Evolutionary conservation across 441 rosid genomes (phyloP).

Genomic region (Erodium texanum): DNA sequence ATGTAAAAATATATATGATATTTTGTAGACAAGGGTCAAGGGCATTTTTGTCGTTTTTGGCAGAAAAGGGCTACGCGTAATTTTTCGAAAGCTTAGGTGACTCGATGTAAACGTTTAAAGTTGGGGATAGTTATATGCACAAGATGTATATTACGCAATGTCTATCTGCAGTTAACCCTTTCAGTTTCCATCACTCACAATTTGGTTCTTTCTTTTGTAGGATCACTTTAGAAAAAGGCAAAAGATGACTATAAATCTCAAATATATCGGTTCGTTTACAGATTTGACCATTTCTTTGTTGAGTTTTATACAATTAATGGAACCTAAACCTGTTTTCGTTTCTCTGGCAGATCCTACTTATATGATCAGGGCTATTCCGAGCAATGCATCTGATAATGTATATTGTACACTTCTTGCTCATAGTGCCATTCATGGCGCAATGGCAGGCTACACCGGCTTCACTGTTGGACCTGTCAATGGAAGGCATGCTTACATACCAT

Average conservation of each 20-base stretch:
- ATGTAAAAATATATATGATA: too few species aligned
- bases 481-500: constrained; percentile 92
- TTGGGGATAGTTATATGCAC: too few species aligned
- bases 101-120: too few species aligned
- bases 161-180: too few species aligned
- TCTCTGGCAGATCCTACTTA: constrained; percentile 63
- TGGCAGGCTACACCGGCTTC: constrained; percentile 99
- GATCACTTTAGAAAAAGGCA: constrained; percentile 54
- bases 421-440: constrained; percentile 90
- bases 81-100: too few species aligned
- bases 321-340: too few species aligned
- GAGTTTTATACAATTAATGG: not conserved
- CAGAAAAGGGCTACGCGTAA: too few species aligned
- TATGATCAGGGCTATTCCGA: constrained; percentile 93
- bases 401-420: constrained; percentile 99
- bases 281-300: not conserved
- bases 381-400: constrained; percentile 93
- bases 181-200: not conserved
- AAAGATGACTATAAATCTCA: constrained; percentile 59
- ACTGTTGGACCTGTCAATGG: constrained; percentile 86
- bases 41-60: too few species aligned
- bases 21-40: too few species aligned
- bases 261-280: constrained; percentile 40
- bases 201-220: constrained; percentile 30
- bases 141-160: too few species aligned